These are phyloP conservation scores for Talaromyces adpressus DNA, from an alignment of 495 filamentous ascomycete genomes.

Conservation along the genomic window DNA sequence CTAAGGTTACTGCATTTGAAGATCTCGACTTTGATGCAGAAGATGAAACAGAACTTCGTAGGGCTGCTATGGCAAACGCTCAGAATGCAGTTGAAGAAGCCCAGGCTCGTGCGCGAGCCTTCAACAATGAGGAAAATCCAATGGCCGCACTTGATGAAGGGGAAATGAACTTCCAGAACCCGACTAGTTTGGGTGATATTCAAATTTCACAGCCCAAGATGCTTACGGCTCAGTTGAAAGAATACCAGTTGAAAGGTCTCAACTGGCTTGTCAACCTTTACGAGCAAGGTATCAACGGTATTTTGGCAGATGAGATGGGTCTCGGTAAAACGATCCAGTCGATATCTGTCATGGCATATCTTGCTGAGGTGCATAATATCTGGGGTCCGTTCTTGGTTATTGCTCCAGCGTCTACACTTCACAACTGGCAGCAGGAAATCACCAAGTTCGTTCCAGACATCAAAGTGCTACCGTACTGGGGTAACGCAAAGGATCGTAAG, in stretches of 20 bases:
- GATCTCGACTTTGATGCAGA: constrained; percentile 93
- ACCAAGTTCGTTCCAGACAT: constrained; percentile 85
- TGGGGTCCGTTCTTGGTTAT: constrained; percentile 98
- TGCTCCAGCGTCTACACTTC: constrained; percentile 89
- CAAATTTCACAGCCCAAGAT: constrained; percentile 93
- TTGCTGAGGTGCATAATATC: constrained; percentile 93
- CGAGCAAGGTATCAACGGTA: constrained; percentile 99
- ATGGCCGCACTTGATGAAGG: constrained; percentile 59
- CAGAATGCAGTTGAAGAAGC: constrained; percentile 95
- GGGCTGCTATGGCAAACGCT: constrained; percentile 89
- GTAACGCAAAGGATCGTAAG: constrained; percentile 88
- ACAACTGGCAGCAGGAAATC: constrained; percentile 99
- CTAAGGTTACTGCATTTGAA: constrained; percentile 86
- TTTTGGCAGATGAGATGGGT: constrained; percentile 98
- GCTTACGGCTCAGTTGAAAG: constrained; percentile 88
- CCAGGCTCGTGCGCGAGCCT: constrained; percentile 82
- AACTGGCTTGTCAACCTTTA: constrained; percentile 99
- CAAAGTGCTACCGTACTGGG: constrained; percentile 97
- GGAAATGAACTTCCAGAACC: constrained; percentile 99
- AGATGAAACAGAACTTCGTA: constrained; percentile 73
- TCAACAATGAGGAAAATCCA: constrained; percentile 63
- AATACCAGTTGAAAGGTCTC: constrained; percentile 96
- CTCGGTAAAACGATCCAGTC: constrained; percentile 98
- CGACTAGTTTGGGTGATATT: constrained; percentile 85
- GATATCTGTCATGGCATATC: constrained; percentile 98